Evolutionary conservation across 805 yeast genomes (phyloP).

Genomic region (Cyberlindnera xylosilytica): DNA sequence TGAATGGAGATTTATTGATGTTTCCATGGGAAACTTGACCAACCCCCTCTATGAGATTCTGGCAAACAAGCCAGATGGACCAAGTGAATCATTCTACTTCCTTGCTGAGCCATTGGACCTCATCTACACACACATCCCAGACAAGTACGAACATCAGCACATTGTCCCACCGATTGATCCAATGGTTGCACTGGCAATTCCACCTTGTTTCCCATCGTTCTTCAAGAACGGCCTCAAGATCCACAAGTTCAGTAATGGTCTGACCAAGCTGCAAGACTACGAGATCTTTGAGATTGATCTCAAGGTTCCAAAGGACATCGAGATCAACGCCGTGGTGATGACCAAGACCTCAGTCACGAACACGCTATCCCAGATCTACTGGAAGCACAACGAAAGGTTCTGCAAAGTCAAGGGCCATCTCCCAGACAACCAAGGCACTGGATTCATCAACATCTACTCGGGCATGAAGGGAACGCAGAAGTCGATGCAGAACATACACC

Average conservation of each 20-base stretch:
- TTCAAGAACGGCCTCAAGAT: constrained; percentile 57
- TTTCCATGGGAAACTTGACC: constrained; percentile 56
- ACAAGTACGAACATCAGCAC: constrained; percentile 76
- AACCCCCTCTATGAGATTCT: constrained; percentile 46
- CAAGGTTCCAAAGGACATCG: constrained; percentile 66
- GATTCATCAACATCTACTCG: constrained; percentile 72
- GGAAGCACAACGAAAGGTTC: constrained; percentile 60
- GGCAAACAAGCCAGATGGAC: constrained; percentile 29
- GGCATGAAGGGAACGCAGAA: constrained; percentile 61
- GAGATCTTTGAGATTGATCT: constrained; percentile 81
- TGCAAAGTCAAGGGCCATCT: constrained; percentile 79
- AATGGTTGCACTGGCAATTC: constrained; percentile 72
- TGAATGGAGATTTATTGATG: constrained; percentile 80
- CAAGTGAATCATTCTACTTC: constrained; percentile 59
- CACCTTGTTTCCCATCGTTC: constrained; percentile 83
- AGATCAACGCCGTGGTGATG: constrained; percentile 58
- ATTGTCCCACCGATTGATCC: constrained; percentile 82
- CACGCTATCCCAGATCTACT: constrained; percentile 75
- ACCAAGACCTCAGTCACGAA: constrained; percentile 40
- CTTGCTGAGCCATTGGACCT: constrained; percentile 71
- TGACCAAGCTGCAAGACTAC: constrained; percentile 66
- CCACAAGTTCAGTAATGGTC: constrained; percentile 70
- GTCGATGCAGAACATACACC: constrained; percentile 56
- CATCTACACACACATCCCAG: constrained; percentile 85
- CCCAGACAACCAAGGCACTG: constrained; percentile 67